phyloP scores from a whole-genome alignment of 345 rosid species.

The Conringia planisiliqua region DNA sequence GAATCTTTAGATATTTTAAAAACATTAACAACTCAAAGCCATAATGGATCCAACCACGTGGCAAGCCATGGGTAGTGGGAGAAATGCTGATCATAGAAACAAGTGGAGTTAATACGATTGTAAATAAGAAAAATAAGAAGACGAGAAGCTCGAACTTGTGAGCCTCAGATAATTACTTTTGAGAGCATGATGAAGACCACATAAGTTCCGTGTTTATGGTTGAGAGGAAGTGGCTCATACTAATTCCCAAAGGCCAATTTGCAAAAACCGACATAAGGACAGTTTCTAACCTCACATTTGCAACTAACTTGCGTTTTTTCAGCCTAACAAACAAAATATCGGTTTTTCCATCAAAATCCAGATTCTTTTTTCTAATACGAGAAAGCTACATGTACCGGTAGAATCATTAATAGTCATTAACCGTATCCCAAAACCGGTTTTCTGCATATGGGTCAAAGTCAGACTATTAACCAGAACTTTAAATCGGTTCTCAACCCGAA shows the following conservation, averaged over 20 bases:
- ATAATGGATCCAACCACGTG: not conserved
- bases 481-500: not conserved
- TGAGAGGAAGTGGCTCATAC: slow-evolving; percentile 19
- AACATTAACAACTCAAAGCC: not conserved
- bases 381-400: not conserved
- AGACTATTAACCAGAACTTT: not conserved
- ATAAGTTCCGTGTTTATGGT: slow-evolving; percentile 30
- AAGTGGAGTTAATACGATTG: not conserved
- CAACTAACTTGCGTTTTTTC: not conserved
- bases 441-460: too few species aligned
- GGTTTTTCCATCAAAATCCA: not conserved
- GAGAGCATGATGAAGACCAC: slow-evolving; percentile 13
- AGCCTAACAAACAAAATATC: not conserved
- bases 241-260: slow-evolving; percentile 21
- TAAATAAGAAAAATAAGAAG: slow-evolving; percentile 3
- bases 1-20: not conserved
- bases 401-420: not conserved
- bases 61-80: not conserved
- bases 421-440: too few species aligned
- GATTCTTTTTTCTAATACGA: not conserved
- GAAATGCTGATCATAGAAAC: slow-evolving; percentile 12
- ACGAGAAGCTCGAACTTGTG: slow-evolving; percentile 14
- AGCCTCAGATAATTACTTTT: slow-evolving; percentile 20
- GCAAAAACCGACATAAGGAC: not conserved
- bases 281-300: slow-evolving; percentile 20